Percentiles rank a stretch among this genome's conserved stretches.
phyloP scores from a whole-genome alignment of 768 basidiomycete species.

The Termitomyces sp. region DNA sequence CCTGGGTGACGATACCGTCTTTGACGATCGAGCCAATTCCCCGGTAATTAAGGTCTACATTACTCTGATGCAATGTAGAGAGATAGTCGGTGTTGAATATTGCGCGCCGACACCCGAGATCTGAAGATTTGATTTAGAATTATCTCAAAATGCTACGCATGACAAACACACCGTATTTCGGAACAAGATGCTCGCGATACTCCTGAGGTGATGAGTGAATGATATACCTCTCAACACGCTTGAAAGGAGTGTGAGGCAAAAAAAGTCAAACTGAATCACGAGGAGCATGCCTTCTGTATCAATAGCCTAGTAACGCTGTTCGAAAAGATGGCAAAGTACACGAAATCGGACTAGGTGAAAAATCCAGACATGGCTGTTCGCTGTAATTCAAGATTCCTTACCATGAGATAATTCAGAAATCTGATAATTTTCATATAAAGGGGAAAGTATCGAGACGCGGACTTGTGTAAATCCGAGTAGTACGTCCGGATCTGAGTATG shows the following conservation, averaged over 20 bases:
- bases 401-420: slow-evolving; percentile 11
- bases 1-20: slow-evolving; percentile 35
- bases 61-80: slow-evolving; percentile 34
- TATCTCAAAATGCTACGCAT: not conserved
- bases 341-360: slow-evolving; percentile 3
- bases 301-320: slow-evolving; percentile 4
- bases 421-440: slow-evolving; percentile 26
- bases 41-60: slow-evolving; percentile 39
- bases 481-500: slow-evolving; percentile 15
- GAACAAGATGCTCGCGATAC: slow-evolving; percentile 39
- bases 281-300: slow-evolving; percentile 1
- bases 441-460: slow-evolving; percentile 36
- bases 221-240: slow-evolving; percentile 29
- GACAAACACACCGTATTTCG: slow-evolving; percentile 35
- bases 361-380: not conserved
- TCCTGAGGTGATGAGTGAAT: slow-evolving; percentile 33
- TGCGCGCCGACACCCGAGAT: slow-evolving; percentile 48
- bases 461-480: slow-evolving; percentile 28
- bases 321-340: slow-evolving; percentile 8
- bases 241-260: not conserved
- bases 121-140: slow-evolving; percentile 17
- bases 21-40: slow-evolving; percentile 32
- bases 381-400: not conserved
- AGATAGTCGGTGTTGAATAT: slow-evolving; percentile 46
- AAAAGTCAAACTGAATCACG: not conserved